phyloP scores from a whole-genome alignment of 73 alveolate species.

The Paramecium primaurelia region DNA sequence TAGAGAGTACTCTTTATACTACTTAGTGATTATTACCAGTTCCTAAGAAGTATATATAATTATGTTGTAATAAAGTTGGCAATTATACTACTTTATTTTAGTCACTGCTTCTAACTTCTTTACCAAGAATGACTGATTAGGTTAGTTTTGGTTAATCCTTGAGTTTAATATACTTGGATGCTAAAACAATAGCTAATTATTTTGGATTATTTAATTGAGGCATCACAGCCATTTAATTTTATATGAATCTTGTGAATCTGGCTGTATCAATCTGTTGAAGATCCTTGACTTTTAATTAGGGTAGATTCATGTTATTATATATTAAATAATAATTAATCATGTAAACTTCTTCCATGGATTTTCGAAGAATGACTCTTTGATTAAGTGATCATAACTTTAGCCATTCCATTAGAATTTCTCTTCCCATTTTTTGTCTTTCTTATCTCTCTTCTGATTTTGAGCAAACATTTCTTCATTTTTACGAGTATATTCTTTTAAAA shows the following conservation, averaged over 20 bases:
- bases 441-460: not conserved
- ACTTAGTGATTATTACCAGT: constrained; percentile 3
- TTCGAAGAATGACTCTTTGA: constrained; percentile 11
- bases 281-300: not conserved
- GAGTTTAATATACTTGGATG: not conserved
- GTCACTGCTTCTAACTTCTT: not conserved
- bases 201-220: not conserved
- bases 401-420: not conserved
- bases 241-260: not conserved
- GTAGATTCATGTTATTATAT: not conserved
- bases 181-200: not conserved
- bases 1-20: not conserved
- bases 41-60: constrained; percentile 11
- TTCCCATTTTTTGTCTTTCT: not conserved
- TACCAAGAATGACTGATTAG: not conserved
- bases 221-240: not conserved
- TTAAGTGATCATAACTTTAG: not conserved
- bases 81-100: not conserved
- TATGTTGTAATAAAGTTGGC: not conserved
- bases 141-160: not conserved
- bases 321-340: not conserved
- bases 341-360: constrained; percentile 38
- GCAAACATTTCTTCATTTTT: not conserved
- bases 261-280: not conserved
- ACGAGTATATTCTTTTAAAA: not conserved